Evolutionary conservation across 2,329 filamentous ascomycete species (phyloP), one percentile per base, ranked within the genome.

Genomic region (Ramularia endophylla): DNA sequence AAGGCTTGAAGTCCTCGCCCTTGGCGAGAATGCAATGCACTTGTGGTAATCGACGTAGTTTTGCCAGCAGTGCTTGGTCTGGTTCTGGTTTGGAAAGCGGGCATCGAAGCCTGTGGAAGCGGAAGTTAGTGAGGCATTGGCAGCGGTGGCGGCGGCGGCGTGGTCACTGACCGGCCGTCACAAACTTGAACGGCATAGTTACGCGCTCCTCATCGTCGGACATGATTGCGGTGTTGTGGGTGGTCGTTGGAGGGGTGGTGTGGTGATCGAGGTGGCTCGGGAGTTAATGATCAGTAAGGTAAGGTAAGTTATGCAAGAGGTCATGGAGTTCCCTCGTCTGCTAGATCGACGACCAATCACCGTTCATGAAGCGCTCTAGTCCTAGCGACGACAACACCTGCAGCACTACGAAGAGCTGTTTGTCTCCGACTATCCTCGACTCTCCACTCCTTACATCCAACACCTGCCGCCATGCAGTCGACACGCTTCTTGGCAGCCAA

Each of bases 41-140:
- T 98, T 98, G 83, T 98, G 87, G 80, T 98, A 97, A 73, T 98
- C 92, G 75, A 98, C 92, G 74, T 98, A 98, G 81, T 98, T 98
- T 72, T 98, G 94, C 92, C 92, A 98, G 87, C 92, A 98, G 81
- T 98, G 89, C 85, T 95, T 95, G 73, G 89, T 82, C 70, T 92
- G 87, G 77, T 98, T 98, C 77, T 81, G 75, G 78, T 98, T 95
- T 65, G 92, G 92, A 77, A 97, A 98, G 70, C 92, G 90, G 71
- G 92, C 92, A 69, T 98, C 92, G 76, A 94, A 94, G 77, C 92
- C 92, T 95, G 53, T 40, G 37, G n/a, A 9, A 11, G n/a, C n/a
- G 27, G 36, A 41, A 16, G 33, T 42, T 28, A 34, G 41, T 3
- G 15, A 35, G 41, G 27, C 29, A 19, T 38, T 38, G 35, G 25